Conservation (phyloP, 2,329 filamentous ascomycete genomes). For the Aspergillus thermomutatus region DNA sequence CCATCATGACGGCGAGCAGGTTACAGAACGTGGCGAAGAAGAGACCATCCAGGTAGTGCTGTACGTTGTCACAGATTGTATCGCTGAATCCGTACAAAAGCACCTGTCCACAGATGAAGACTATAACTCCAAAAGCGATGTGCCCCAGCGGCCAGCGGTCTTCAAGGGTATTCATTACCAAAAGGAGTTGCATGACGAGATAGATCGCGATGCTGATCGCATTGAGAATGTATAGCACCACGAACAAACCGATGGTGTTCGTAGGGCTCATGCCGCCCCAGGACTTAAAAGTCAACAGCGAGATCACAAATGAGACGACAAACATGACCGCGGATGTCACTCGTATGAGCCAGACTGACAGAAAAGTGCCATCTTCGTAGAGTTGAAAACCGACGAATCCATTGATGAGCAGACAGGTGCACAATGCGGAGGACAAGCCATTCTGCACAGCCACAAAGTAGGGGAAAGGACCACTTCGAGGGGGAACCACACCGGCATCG, state of each 20-base stretch:
- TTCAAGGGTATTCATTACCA: constrained; percentile 85
- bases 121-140: constrained; percentile 84
- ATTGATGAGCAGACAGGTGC: constrained; percentile 89
- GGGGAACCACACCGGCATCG: constrained; percentile 87
- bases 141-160: constrained; percentile 95
- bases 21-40: constrained; percentile 96
- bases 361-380: constrained; percentile 91
- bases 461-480: constrained; percentile 73
- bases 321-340: constrained; percentile 77
- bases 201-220: constrained; percentile 84
- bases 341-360: constrained; percentile 91
- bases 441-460: constrained; percentile 90
- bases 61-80: constrained; percentile 75
- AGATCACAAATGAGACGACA: constrained; percentile 78
- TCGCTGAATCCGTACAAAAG: constrained; percentile 86
- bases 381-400: constrained; percentile 98
- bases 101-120: constrained; percentile 89
- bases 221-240: constrained; percentile 88
- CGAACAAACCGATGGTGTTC: constrained; percentile 84
- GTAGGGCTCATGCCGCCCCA: constrained; percentile 83
- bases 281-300: constrained; percentile 85
- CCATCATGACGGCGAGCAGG: constrained; percentile 95
- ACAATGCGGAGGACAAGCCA: constrained; percentile 78
- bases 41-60: constrained; percentile 90
- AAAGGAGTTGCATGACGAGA: constrained; percentile 77